Percentiles rank a stretch among this genome's conserved stretches.
Conservation (phyloP, 2,329 filamentous ascomycete species). For the Aspergillus floridensis region DNA sequence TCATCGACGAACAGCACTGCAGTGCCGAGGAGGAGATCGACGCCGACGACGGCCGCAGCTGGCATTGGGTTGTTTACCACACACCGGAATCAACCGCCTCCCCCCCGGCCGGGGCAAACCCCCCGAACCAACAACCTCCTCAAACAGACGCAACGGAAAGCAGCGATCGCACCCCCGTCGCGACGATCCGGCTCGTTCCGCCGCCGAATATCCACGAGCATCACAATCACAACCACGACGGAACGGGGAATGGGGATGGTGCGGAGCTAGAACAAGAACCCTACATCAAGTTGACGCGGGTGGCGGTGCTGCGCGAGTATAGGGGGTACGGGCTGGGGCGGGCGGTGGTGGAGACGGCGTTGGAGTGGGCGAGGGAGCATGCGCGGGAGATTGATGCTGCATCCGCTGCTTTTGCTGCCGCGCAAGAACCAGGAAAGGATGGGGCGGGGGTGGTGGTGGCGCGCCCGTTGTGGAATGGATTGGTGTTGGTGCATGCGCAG, state of each 20-base stretch:
- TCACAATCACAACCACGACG: constrained; percentile 45
- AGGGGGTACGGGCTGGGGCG: constrained; percentile 64
- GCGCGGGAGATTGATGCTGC: constrained; percentile 46
- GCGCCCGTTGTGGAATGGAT: constrained; percentile 60
- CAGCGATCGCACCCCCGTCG: constrained; percentile 53
- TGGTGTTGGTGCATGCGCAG: constrained; percentile 80
- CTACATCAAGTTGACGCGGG: constrained; percentile 77
- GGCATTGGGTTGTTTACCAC: constrained; percentile 81
- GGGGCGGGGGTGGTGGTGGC: constrained; percentile 15
- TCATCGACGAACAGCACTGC: constrained; percentile 57
- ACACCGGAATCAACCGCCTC: too few relatives aligned
- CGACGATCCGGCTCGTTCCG: constrained; percentile 76
- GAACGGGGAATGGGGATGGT: not conserved
- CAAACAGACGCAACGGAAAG: too few relatives aligned
- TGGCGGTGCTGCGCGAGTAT: constrained; percentile 67
- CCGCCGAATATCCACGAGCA: constrained; percentile 61
- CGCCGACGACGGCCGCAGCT: constrained; percentile 72
- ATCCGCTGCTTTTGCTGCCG: constrained; percentile 24
- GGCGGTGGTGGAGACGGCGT: constrained; percentile 64
- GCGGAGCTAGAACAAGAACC: constrained; percentile 59
- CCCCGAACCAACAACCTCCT: too few relatives aligned
- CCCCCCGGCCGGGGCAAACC: too few relatives aligned
- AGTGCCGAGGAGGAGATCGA: constrained; percentile 71
- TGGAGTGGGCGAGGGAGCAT: constrained; percentile 66
- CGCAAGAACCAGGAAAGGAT: constrained; percentile 41